Percentiles rank a stretch among this genome's conserved stretches.
These are phyloP conservation scores for Xylaria curta DNA, from an alignment of 495 filamentous ascomycete genomes.

Conservation along the genomic window DNA sequence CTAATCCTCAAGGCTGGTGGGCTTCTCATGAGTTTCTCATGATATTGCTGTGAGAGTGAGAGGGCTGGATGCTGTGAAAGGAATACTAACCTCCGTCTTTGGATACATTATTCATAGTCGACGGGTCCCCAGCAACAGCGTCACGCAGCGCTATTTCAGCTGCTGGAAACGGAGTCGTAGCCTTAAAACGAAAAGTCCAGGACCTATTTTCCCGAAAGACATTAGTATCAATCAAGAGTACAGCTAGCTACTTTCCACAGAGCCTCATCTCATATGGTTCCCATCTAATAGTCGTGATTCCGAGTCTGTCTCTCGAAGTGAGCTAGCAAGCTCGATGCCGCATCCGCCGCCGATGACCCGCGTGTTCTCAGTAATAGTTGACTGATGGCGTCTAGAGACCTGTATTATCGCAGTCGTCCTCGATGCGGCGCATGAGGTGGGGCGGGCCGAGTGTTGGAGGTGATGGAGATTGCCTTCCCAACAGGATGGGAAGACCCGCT, in stretches of 20 bases:
- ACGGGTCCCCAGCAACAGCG: constrained; percentile 19
- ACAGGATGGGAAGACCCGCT: background rate
- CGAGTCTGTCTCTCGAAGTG: constrained; percentile 28
- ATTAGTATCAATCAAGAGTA: background rate
- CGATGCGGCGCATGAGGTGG: background rate
- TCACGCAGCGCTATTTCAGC: constrained; percentile 14
- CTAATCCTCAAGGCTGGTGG: background rate
- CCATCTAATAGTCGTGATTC: constrained; percentile 59
- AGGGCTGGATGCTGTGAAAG: background rate
- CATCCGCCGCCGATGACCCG: background rate
- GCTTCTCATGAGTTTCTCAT: background rate
- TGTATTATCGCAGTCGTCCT: background rate
- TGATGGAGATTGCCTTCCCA: background rate
- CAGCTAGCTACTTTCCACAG: background rate
- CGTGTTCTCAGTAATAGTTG: background rate
- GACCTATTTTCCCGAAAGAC: constrained; percentile 45
- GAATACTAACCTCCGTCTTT: background rate
- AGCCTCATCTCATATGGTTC: constrained; percentile 49
- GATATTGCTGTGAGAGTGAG: background rate
- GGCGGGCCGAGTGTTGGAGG: background rate
- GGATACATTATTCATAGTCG: constrained; percentile 27
- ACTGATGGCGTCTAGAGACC: background rate
- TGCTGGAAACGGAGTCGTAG: constrained; percentile 36
- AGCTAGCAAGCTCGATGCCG: background rate
- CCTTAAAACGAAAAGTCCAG: constrained; percentile 65